These are phyloP conservation scores for Tephrocybe sp. DNA, from an alignment of 768 basidiomycete genomes.

Conservation along the genomic window DNA sequence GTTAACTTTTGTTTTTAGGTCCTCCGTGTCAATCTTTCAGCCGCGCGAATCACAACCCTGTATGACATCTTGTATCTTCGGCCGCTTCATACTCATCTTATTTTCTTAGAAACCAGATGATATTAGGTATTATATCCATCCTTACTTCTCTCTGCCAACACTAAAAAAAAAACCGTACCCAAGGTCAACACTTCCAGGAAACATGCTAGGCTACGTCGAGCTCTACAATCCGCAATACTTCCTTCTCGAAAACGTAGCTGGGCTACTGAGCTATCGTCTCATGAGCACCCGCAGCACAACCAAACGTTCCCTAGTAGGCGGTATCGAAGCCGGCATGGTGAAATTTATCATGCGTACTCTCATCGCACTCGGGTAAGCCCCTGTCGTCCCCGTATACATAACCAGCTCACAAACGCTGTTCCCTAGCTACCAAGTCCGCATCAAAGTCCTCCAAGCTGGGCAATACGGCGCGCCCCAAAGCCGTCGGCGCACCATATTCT, in stretches of 20 bases:
- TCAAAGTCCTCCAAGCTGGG: conserved; percentile 65
- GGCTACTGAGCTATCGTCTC: conserved; percentile 54
- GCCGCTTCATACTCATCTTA: background rate
- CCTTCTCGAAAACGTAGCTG: conserved; percentile 72
- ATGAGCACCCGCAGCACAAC: conserved; percentile 30
- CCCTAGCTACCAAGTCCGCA: conserved; percentile 63
- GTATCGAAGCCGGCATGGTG: conserved; percentile 56
- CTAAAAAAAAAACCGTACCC: background rate
- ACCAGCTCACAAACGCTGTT: background rate
- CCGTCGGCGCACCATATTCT: conserved; percentile 67
- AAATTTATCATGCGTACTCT: conserved; percentile 66
- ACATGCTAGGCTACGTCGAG: conserved; percentile 73
- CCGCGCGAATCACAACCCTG: conserved; percentile 60
- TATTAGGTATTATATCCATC: conserved; percentile 40
- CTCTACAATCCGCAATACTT: conserved; percentile 62
- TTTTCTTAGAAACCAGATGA: conserved; percentile 54
- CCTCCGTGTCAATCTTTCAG: conserved; percentile 80
- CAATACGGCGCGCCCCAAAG: conserved; percentile 75
- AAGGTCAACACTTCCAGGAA: conserved; percentile 64
- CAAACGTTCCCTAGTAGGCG: conserved; percentile 29
- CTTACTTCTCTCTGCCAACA: background rate
- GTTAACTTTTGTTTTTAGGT: conserved; percentile 36
- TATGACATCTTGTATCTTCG: conserved; percentile 24
- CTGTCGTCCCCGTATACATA: background rate
- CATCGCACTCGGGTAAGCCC: conserved; percentile 60